These are phyloP conservation scores for Polyplosphaeria fusca DNA, from an alignment of 495 filamentous ascomycete species.

Conservation along the genomic window DNA sequence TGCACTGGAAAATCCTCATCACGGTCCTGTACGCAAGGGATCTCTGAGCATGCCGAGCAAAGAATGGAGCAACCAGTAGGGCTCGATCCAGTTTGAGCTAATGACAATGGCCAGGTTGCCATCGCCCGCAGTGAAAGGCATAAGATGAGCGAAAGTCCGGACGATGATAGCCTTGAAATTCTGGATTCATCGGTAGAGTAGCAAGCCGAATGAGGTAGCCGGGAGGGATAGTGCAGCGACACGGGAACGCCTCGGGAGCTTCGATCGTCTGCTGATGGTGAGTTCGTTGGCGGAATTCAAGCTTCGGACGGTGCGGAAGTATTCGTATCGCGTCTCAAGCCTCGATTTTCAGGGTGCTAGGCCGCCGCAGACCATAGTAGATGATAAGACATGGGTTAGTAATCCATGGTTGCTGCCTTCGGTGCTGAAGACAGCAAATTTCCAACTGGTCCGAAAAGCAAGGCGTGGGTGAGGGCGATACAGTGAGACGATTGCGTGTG, in stretches of 20 bases:
- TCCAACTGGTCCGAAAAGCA: not conserved
- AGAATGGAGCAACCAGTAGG: too few species aligned
- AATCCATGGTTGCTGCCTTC: not conserved
- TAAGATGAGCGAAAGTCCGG: too few species aligned
- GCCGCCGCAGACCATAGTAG: not conserved
- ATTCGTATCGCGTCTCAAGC: too few species aligned
- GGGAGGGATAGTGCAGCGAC: not conserved
- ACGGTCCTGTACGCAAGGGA: too few species aligned
- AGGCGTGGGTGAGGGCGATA: not conserved
- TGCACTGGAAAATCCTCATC: too few species aligned
- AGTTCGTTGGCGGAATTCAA: too few species aligned
- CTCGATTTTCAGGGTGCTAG: conserved; percentile 7
- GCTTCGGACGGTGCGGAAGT: too few species aligned
- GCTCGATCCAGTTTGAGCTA: too few species aligned
- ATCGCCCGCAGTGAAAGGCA: too few species aligned
- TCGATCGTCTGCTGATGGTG: not conserved
- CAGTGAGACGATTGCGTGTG: not conserved
- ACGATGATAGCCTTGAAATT: not conserved
- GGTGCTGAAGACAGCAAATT: not conserved
- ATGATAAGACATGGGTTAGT: not conserved
- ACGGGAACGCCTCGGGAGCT: not conserved
- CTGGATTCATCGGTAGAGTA: not conserved
- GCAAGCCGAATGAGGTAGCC: not conserved
- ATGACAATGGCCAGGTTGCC: too few species aligned
- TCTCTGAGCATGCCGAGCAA: too few species aligned